Conservation (phyloP, 1,284 basidiomycete genomes). For the Ustilago loliicola region DNA sequence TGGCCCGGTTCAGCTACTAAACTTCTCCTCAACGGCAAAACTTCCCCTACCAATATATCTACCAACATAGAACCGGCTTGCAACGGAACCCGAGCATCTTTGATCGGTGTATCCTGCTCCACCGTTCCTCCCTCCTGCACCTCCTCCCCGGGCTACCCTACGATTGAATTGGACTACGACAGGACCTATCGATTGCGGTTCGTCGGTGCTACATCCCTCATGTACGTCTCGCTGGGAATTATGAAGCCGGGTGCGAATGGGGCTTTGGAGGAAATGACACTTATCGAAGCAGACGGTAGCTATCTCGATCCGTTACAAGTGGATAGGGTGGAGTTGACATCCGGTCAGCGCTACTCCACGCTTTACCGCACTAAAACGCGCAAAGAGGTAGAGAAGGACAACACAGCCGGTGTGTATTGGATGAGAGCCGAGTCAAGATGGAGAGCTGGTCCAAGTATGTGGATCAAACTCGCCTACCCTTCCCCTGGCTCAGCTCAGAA, state of each 20-base stretch:
- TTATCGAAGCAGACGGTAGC: slow-evolving; percentile 62
- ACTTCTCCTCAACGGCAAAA: slow-evolving; percentile 56
- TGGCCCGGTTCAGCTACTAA: slow-evolving; percentile 57
- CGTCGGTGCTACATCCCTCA: slow-evolving; percentile 40
- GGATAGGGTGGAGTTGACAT: slow-evolving; percentile 44
- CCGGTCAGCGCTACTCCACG: slow-evolving; percentile 61
- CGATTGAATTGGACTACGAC: slow-evolving; percentile 50
- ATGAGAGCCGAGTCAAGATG: slow-evolving; percentile 52
- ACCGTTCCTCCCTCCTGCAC: slow-evolving; percentile 6
- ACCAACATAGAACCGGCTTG: slow-evolving; percentile 19
- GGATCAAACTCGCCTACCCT: slow-evolving; percentile 40
- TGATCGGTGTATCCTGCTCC: slow-evolving; percentile 12
- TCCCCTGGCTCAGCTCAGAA: background rate
- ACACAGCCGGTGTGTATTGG: slow-evolving; percentile 46
- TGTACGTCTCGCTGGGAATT: slow-evolving; percentile 40
- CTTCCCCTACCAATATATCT: background rate
- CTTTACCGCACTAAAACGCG: slow-evolving; percentile 32
- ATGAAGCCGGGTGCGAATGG: slow-evolving; percentile 9
- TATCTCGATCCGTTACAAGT: slow-evolving; percentile 42
- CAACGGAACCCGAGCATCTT: slow-evolving; percentile 28
- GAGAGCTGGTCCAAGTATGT: slow-evolving; percentile 40
- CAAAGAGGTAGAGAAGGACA: slow-evolving; percentile 39
- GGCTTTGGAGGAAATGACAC: slow-evolving; percentile 23
- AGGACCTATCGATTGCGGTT: slow-evolving; percentile 51
- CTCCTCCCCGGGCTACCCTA: background rate